Evolutionary conservation across 2,329 filamentous ascomycete species (phyloP), one percentile per base, ranked within the genome.

Genomic region (Aspergillus brunneoviolaceus): DNA sequence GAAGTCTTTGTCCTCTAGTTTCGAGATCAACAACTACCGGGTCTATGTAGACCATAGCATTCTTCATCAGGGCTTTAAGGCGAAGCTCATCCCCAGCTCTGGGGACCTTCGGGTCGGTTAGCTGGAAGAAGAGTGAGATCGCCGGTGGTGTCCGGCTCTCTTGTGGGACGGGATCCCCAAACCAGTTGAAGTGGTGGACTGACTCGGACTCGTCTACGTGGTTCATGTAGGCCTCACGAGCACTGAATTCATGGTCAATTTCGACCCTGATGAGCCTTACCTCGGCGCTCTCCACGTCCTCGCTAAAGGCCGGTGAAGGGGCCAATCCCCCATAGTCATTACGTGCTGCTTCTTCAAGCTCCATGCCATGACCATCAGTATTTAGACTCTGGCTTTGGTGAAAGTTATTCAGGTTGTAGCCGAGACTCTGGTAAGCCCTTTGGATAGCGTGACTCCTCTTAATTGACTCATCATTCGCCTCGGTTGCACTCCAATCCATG

Each of bases 141-240:
- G 51, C 59, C 2, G 70, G 60, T 1, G 62, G 50, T 2, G 70
- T 72, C 1, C 48, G n/a, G 54, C 63, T 69, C 16, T 60, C 33
- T 12, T 45, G 48, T 6, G 56, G 59, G 4, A 63, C 57, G 0
- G 62, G 60, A 1, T 35, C 0, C 0, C 70, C 67, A 14, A 57
- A 25, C 69, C 69, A 72, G 49, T 70, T 72, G 56, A 67, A 71
- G 42, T 72, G 70, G 25, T 72, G 70, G 2, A 68, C 60, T 7
- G 39, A 19, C 39, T 45, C 39, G 6, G 16, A 19, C 16, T 19
- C 16, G n/a, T 16, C 39, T 19, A 45, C 16, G 6, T 16, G 3
- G 14, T 7, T 1, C 14, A 45, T 9, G 16, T 45, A 45, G 16
- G 16, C 14, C 4, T 19, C 12, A 14, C 39, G 39, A 16, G 39